Base-by-base conservation (phyloP, 2,329 filamentous ascomycete species). In the Graphiopsis chlorocephala region DNA sequence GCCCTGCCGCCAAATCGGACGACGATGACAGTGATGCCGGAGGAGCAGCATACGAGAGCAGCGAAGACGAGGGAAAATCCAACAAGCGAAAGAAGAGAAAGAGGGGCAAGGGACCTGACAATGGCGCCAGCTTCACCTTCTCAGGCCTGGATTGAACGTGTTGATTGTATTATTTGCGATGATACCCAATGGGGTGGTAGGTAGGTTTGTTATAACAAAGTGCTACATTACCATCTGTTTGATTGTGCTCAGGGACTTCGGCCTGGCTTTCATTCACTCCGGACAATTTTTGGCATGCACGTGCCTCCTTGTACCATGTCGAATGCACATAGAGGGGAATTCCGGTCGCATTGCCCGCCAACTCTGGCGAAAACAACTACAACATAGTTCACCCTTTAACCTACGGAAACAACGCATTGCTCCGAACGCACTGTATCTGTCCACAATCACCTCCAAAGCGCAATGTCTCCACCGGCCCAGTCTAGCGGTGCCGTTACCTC, bases 1-100 rank as follows among this genome's bases (percentile, higher is more conserved):
- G 71, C 74, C 80, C 67, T 31, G 83, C 85, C 25, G 81, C 80
- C 3, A 83, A 81, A 0, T 84, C 85, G 0, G 82, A 79, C 47
- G 82, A 79, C 42, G 78, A 70, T 25, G 73, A 77, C 35, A 73
- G 70, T 7, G 76, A 78, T 10, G 72, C 70, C 1, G 73, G 68
- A 5, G 72, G 74, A 5, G 67, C 66, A 10, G 69, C 74, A 15
- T 73, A 76, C n/a, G 69, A 69, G 11, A 78, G 79, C 28, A 82
- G 79, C 55, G 80, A 81, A n/a, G 80, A 82, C 1, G 82, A 81
- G 31, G 72, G 70, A n/a, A 72, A 69, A 56, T 73, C 76, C 63
- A 79, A 78, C 70, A 76, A 68, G 73, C 81, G 69, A 75, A 83
- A 74, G 78, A 79, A 67, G 72, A 76, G 68, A 72, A 81, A 74